phyloP scores from a whole-genome alignment of 176 grass and related monocot genomes.

The Triticum urartu region DNA sequence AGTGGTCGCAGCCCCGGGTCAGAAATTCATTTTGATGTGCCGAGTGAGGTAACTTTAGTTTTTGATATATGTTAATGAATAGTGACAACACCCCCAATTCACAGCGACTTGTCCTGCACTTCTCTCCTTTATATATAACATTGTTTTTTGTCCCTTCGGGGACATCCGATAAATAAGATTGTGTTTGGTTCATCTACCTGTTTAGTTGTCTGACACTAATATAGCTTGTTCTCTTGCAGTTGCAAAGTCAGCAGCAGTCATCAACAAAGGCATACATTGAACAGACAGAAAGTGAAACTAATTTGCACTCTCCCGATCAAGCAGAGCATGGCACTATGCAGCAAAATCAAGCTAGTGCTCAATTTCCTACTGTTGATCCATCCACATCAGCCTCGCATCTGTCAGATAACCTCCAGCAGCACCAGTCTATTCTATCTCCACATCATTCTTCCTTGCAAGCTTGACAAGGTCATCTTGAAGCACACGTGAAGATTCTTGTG shows the following conservation, averaged over 20 bases:
- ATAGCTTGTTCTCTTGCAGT: slow-evolving; percentile 29
- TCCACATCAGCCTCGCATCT: too few species aligned
- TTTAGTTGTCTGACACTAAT: slow-evolving; percentile 17
- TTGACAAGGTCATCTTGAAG: slow-evolving; percentile 52
- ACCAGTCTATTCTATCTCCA: slow-evolving; percentile 50
- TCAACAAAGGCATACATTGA: slow-evolving; percentile 45
- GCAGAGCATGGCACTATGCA: slow-evolving; percentile 51
- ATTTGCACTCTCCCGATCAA: slow-evolving; percentile 58
- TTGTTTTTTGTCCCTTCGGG: not conserved
- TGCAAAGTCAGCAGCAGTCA: slow-evolving; percentile 58
- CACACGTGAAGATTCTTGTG: slow-evolving; percentile 63
- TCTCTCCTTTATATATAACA: not conserved
- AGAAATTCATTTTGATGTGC: not conserved
- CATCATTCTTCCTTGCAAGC: slow-evolving; percentile 61
- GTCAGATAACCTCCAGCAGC: slow-evolving; percentile 35
- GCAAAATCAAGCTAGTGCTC: slow-evolving; percentile 57
- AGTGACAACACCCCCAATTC: not conserved
- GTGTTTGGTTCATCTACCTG: not conserved
- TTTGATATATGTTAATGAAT: slow-evolving; percentile 7
- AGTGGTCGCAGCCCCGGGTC: not conserved
- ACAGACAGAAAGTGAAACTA: slow-evolving; percentile 46
- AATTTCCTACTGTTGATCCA: slow-evolving; percentile 48
- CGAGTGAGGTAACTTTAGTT: slow-evolving; percentile 39
- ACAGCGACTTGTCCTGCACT: slow-evolving; percentile 11
- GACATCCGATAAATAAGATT: not conserved